Base-by-base conservation (phyloP, 164 flowering plant species). In the Hamamelis virginiana region DNA sequence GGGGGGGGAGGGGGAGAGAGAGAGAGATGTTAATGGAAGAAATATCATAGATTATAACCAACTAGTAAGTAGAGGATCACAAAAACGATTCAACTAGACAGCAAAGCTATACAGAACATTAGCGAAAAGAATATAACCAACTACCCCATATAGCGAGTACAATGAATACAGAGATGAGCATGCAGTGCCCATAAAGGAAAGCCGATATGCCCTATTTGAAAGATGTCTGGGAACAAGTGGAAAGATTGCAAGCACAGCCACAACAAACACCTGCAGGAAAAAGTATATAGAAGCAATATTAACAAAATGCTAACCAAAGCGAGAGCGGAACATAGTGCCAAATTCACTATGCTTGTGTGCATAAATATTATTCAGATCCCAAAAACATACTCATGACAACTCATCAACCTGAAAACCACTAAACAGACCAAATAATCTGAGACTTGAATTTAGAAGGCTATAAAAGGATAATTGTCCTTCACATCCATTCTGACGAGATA, bases 141-240 rank as follows among this genome's bases (percentile, higher is more conserved):
- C n/a, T 87, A 96, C 99, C 95, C 99, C 99, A 73, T 96, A 88
- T 28, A 89, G 76, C 5, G 91, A 83, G 81, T 91, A 91, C 77
- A 96, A 74, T 3, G 97, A 93, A 75, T 82, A 93, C 56, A 88
- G 52, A 64, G 92, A 86, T 25, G 98, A 89, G 73, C 92, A 81
- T 41, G 90, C 80, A 59, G 97, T 93, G 72, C 98, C 99, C 84
- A 91, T 75, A 53, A 90, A 90, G 53, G 99, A 85, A 65, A 96
- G 81, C 52, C 96, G 86, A 78, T 83, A 93, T 48, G 98, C 99
- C 76, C 86, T 88, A 69, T 70, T 81, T 67, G 99, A 89, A 69
- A 96, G 88, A 79, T 78, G 76, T 64, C 22, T 72, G 25, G 99
- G 97, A 48, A 85, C 67, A 66, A 96, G 71, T 8, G 99, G 99